These are phyloP conservation scores for Venturia pyrina DNA, from an alignment of 2,329 filamentous ascomycete genomes.

Conservation along the genomic window DNA sequence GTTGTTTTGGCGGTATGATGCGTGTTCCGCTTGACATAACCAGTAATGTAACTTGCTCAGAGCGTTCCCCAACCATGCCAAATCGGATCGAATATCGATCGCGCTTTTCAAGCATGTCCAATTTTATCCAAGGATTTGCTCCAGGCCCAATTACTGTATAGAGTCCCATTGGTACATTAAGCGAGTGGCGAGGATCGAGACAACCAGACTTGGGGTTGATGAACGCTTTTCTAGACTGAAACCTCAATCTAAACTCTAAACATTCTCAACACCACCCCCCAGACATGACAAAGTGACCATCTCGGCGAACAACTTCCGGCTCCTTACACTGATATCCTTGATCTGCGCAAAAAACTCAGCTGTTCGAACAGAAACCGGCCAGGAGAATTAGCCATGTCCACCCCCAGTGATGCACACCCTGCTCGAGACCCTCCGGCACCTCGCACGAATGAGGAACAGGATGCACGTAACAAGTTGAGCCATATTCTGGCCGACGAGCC, in stretches of 20 bases:
- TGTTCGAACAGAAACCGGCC: not conserved
- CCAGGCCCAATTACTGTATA: not conserved
- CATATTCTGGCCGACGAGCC: slow-evolving; percentile 10
- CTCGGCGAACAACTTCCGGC: not conserved
- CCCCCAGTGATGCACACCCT: not conserved
- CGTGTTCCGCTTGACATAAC: no score
- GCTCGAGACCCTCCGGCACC: not conserved
- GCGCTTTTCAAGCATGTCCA: not conserved
- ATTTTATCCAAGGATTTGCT: not conserved
- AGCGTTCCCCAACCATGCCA: not conserved
- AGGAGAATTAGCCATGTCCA: not conserved
- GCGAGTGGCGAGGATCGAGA: not conserved
- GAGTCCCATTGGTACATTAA: not conserved
- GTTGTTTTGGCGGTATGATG: no score
- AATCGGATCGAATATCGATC: not conserved
- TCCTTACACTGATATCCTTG: not conserved
- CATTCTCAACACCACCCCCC: not conserved
- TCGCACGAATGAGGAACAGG: not conserved
- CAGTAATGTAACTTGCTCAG: no score
- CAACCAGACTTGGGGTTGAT: not conserved
- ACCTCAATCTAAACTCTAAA: not conserved
- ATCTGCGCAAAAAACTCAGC: not conserved
- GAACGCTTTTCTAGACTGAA: not conserved
- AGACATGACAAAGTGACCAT: not conserved
- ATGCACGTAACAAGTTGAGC: slow-evolving; percentile 5